Conservation (phyloP, 1,139 yeast genomes). For the Casaregolazyma suthepensis region DNA sequence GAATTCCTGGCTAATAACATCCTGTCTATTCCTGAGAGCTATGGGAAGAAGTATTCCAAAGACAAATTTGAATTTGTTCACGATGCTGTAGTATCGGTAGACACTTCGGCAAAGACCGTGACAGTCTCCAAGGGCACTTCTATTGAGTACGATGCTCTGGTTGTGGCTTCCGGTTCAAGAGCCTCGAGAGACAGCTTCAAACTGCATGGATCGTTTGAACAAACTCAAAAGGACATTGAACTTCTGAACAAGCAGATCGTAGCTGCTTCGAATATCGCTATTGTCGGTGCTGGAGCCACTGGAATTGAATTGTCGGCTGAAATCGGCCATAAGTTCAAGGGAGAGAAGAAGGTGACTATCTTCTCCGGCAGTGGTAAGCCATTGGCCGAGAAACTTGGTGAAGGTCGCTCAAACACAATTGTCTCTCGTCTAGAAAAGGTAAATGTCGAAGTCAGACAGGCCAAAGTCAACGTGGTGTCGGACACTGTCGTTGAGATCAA, state of each 20-base stretch:
- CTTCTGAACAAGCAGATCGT: constrained; percentile 66
- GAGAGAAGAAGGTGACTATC: constrained; percentile 21
- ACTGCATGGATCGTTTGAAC: constrained; percentile 68
- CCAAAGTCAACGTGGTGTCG: constrained; percentile 13
- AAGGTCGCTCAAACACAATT: constrained; percentile 16
- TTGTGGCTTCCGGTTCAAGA: constrained; percentile 74
- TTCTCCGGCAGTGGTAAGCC: constrained; percentile 23
- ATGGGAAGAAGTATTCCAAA: constrained; percentile 11
- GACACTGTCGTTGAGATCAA: constrained; percentile 13
- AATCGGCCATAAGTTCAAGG: constrained; percentile 17
- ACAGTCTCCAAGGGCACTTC: constrained; percentile 32
- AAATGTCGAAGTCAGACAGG: constrained; percentile 21
- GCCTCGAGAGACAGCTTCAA: constrained; percentile 71
- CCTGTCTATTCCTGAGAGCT: constrained; percentile 15
- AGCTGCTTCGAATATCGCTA: constrained; percentile 67
- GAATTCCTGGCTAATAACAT: constrained; percentile 13
- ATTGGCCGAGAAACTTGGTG: constrained; percentile 11
- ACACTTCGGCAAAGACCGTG: constrained; percentile 24
- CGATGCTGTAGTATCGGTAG: constrained; percentile 31
- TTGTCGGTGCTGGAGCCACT: constrained; percentile 91
- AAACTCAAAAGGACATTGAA: constrained; percentile 68
- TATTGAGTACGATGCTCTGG: constrained; percentile 60
- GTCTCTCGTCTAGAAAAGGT: constrained; percentile 16
- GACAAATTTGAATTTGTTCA: constrained; percentile 20
- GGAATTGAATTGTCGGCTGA: constrained; percentile 91